Evolutionary conservation across 345 rosid species (phyloP).

Genomic region (Arabidopsis thaliana): TAIR10.1 NC_003075.7:9025501-9026000

Average conservation of each 20-base stretch:
- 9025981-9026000: constrained; percentile 96
- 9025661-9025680: constrained; percentile 99
- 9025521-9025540: constrained; percentile 12
- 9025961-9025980: constrained; percentile 37
- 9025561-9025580: neutral
- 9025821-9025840: constrained; percentile 98
- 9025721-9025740: constrained; percentile 19
- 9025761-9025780: constrained; percentile 20
- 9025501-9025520: constrained; percentile 93
- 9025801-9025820: constrained; percentile 98
- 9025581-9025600: neutral
- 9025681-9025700: constrained; percentile 99
- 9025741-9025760: constrained; percentile 19
- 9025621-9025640: constrained; percentile 93
- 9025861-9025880: constrained; percentile 98
- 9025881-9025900: constrained; percentile 66
- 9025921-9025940: constrained; percentile 3
- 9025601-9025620: neutral
- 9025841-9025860: constrained; percentile 87
- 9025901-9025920: neutral
- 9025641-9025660: constrained; percentile 87
- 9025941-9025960: constrained; percentile 30
- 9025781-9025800: constrained; percentile 97
- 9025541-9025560: neutral
- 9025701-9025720: constrained; percentile 93